Evolutionary conservation across 352 stramenopile genomes (phyloP), one percentile per base, ranked within the genome.

Genomic region (Phytopythium chamaehyphon): DNA sequence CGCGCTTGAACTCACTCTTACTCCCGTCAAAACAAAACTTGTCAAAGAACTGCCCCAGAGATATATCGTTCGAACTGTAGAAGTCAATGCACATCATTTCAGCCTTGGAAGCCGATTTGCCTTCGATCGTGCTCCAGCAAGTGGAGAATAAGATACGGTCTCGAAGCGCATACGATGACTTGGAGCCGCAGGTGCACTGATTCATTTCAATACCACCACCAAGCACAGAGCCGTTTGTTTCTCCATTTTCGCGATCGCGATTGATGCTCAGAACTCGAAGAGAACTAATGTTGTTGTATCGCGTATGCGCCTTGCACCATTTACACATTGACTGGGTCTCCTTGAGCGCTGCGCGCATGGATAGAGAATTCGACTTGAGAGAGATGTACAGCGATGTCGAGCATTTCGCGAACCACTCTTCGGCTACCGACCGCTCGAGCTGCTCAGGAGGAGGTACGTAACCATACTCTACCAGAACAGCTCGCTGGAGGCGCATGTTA

Each of bases 81-180:
- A 95, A 95, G 59, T 92, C 79, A 35, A 95, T 92, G 53, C 82
- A 92, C 74, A 92, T 91, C 76, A 93, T 89, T 44, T 95, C 81
- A 21, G 85, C 81, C 55, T 87, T 86, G 10, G 85, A 95, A 24
- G 83, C 76, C 5, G 68, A 86, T 42, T 80, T 86, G 1, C 76
- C 81, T 7, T 90, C 73, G 6, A 95, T 57, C 18, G 80, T 69
- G 47, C 81, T 93, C 85, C 85, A 95, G 50, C 85, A 95, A 16
- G 79, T 83, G 22, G 85, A 95, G 58, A 95, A 88, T 7, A 95
- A 48, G 24, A 95, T 83, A 10, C 77, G 73, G 33, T 93, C 77
- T 19, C 83, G 75, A 3, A 90, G 55, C 0, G 57, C 61, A 38
- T 74, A 65, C 1, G 76, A 88, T 0, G 76, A 82, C 40, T 76